These are phyloP conservation scores for Vicia villosa DNA, from an alignment of 306 rosid species.

Conservation along the genomic window DNA sequence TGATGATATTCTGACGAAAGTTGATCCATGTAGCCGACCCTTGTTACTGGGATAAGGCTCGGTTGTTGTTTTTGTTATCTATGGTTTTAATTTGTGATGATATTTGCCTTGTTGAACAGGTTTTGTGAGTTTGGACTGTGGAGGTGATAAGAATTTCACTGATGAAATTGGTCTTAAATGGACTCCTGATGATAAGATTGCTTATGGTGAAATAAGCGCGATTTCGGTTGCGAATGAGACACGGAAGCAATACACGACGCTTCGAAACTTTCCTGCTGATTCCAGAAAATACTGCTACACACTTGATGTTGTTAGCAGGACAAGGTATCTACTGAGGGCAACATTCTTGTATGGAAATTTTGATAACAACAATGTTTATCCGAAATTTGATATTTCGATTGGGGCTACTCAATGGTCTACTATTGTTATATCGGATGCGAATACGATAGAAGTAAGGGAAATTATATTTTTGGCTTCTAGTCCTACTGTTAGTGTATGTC, in stretches of 20 bases:
- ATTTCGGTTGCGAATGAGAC: slow-evolving; percentile 74
- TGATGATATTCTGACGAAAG: no score
- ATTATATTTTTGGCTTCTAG: slow-evolving; percentile 82
- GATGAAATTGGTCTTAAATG: slow-evolving; percentile 83
- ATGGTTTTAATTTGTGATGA: slow-evolving; percentile 18
- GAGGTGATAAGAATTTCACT: slow-evolving; percentile 68
- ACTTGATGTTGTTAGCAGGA: slow-evolving; percentile 75
- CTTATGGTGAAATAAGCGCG: slow-evolving; percentile 59
- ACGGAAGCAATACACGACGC: slow-evolving; percentile 67
- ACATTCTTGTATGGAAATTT: slow-evolving; percentile 95
- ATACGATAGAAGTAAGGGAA: slow-evolving; percentile 61
- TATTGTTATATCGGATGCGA: slow-evolving; percentile 86
- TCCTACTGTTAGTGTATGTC: slow-evolving; percentile 78
- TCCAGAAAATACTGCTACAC: slow-evolving; percentile 86
- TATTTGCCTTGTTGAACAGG: slow-evolving; percentile 51
- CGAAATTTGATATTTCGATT: slow-evolving; percentile 83
- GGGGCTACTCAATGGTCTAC: slow-evolving; percentile 96
- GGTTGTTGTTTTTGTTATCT: no score
- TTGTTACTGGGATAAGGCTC: no score
- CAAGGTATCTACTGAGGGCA: slow-evolving; percentile 83
- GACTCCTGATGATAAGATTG: slow-evolving; percentile 65
- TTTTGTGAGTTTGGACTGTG: slow-evolving; percentile 93
- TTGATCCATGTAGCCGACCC: no score
- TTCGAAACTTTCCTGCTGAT: slow-evolving; percentile 89
- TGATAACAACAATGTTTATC: slow-evolving; percentile 83